Evolutionary conservation across 2,329 filamentous ascomycete species (phyloP), one percentile per base, ranked within the genome.

Genomic region (Aspergillus felis): DNA sequence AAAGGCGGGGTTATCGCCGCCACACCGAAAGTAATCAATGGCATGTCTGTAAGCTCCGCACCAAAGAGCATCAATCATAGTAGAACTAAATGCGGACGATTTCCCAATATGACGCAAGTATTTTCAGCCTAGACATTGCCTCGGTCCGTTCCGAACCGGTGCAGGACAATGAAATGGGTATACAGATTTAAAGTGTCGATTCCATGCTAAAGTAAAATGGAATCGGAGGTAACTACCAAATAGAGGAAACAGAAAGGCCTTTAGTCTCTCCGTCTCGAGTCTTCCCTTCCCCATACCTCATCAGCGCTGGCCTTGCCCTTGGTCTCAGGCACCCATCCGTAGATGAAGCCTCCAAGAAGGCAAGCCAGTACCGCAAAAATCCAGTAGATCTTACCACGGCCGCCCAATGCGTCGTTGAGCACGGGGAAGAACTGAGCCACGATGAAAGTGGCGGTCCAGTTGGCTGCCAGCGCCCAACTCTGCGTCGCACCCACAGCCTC

Each of bases 361-460:
- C 80, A 79, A 0, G 91, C 92, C 59, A 96, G 76, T 0, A 73
- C 87, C 0, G 91, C 87, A 73, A 99, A 99, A n/a, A 96, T 81
- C 71, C 94, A 96, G 71, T 96, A 99, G 0, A 94, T 89, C 78
- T 88, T 90, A 1, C 93, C 92, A 3, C 87, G 83, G 0, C 87
- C 89, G 0, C 90, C 92, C 53, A 97, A 76, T 3, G 83, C 84
- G 47, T 85, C 84, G 69, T 96, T 95, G 59, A 96, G 74, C 22
- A 97, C 83, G 0, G 94, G 93, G 79, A 99, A 97, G 76, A 96
- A 96, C 67, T 97, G 92, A 0, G 93, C 92, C 2, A 99, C 92
- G 24, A 96, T 66, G 69, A 97, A 97, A 0, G 93, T 97, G 0
- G 92, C 89, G 27, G 91, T 81, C 81, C 95, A 97, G 73, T 94